These are phyloP conservation scores for Nyctanthes arbortristis DNA, from an alignment of 257 asterid genomes.

Conservation along the genomic window DNA sequence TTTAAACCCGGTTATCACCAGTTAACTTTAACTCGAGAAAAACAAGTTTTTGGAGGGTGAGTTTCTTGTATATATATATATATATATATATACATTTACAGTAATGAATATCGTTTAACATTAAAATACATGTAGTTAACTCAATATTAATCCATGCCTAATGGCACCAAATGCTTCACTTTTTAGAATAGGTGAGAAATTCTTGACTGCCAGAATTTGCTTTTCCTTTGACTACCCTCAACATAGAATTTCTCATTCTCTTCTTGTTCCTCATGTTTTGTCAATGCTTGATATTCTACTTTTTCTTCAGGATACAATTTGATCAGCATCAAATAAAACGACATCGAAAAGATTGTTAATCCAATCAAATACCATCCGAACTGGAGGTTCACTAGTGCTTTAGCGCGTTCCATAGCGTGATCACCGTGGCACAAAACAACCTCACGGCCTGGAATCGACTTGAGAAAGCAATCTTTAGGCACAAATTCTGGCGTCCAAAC, in stretches of 20 bases:
- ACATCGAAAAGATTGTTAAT: slow-evolving; percentile 34
- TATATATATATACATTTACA: no score
- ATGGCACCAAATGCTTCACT: no score
- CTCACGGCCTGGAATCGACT: slow-evolving; percentile 42
- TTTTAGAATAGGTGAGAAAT: slow-evolving; percentile 31
- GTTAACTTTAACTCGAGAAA: no score
- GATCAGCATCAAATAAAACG: no score
- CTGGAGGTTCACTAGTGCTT: slow-evolving; percentile 58
- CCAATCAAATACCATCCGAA: slow-evolving; percentile 62
- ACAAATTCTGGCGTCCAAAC: slow-evolving; percentile 62
- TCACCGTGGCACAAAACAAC: slow-evolving; percentile 51
- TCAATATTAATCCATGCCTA: no score
- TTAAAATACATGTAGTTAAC: no score
- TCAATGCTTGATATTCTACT: slow-evolving; percentile 41
- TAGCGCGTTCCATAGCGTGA: slow-evolving; percentile 62
- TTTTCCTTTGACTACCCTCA: slow-evolving; percentile 26
- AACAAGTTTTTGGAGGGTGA: no score
- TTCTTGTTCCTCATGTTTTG: slow-evolving; percentile 34
- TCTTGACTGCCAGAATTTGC: slow-evolving; percentile 16
- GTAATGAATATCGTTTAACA: no score
- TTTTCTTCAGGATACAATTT: slow-evolving; percentile 36
- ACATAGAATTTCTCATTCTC: slow-evolving; percentile 21
- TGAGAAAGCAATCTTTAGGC: slow-evolving; percentile 53
- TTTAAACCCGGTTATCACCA: no score
- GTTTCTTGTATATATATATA: no score